Percentiles rank a stretch among this genome's conserved stretches.
phyloP scores from a whole-genome alignment of 345 rosid species.

The Citrus unshiu region DNA sequence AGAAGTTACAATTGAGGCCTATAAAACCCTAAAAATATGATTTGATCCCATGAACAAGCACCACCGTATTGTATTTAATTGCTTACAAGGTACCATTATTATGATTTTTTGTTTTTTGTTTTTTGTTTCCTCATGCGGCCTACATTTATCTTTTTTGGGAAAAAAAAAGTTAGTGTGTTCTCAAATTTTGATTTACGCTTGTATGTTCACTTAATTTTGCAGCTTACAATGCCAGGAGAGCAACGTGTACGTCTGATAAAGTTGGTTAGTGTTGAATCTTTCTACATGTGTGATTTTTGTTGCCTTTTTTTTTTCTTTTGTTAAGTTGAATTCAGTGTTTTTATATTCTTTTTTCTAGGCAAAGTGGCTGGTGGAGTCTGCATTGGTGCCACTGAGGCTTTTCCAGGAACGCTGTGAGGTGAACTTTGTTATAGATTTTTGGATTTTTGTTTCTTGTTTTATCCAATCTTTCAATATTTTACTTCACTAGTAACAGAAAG shows the following conservation, averaged over 20 bases:
- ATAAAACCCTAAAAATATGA: not conserved
- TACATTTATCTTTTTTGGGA: not conserved
- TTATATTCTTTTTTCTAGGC: slow-evolving; percentile 48
- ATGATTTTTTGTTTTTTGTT: not conserved
- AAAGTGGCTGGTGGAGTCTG: slow-evolving; percentile 90
- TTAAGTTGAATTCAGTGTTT: not conserved
- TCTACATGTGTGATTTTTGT: not conserved
- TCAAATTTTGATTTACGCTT: not conserved
- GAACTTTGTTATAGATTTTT: slow-evolving; percentile 10
- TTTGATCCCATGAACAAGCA: not conserved
- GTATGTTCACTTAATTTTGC: slow-evolving; percentile 23
- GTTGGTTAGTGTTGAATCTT: slow-evolving; percentile 56
- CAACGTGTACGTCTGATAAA: slow-evolving; percentile 73
- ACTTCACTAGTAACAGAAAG: not conserved
- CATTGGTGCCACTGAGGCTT: slow-evolving; percentile 75
- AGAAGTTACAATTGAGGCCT: not conserved
- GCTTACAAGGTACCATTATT: not conserved
- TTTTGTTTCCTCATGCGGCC: not conserved
- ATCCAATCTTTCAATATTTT: not conserved
- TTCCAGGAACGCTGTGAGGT: slow-evolving; percentile 99
- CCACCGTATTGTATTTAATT: not conserved
- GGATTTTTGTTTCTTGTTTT: not conserved
- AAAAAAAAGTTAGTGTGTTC: not conserved
- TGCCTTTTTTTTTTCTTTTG: not conserved
- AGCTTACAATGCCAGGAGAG: slow-evolving; percentile 90